A percentile compares a stretch with the other conserved stretches of the same genome.
phyloP scores from a whole-genome alignment of 2,329 filamentous ascomycete species.

The Aspergillus udagawae region DNA sequence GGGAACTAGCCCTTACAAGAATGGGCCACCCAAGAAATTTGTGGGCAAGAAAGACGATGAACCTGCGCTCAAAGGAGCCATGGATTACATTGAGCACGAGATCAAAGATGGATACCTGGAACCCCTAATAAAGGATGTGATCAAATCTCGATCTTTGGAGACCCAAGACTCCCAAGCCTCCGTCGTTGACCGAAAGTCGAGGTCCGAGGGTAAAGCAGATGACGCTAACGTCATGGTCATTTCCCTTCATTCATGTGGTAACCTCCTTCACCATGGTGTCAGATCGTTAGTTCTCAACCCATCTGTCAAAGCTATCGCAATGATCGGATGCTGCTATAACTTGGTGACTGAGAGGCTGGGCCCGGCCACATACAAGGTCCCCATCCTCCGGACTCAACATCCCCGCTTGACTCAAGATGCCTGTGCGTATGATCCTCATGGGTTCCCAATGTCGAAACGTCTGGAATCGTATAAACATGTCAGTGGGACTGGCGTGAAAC shows the following conservation, averaged over 20 bases:
- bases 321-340: conserved; percentile 98
- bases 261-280: conserved; percentile 92
- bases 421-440: conserved; percentile 74
- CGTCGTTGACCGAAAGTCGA: not conserved
- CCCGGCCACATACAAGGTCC: conserved; percentile 80
- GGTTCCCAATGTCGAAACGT: conserved; percentile 84
- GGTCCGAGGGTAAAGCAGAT: conserved; percentile 5
- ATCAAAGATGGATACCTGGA: conserved; percentile 43
- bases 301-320: conserved; percentile 80
- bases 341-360: conserved; percentile 85
- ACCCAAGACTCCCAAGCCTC: not conserved
- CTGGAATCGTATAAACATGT: conserved; percentile 56
- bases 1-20: conserved; percentile 8
- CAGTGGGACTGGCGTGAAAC: conserved; percentile 61
- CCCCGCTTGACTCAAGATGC: conserved; percentile 64
- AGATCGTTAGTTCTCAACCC: conserved; percentile 81
- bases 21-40: conserved; percentile 6
- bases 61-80: conserved; percentile 25
- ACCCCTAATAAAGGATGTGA: conserved; percentile 34
- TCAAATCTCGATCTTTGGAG: conserved; percentile 17
- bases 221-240: conserved; percentile 67
- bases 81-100: conserved; percentile 44
- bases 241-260: conserved; percentile 95
- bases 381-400: conserved; percentile 71
- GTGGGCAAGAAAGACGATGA: conserved; percentile 13